Percentiles rank a stretch among this genome's conserved stretches.
Evolutionary conservation across 176 grass and related monocot species (phyloP).

Genomic region (Eleusine coracana): DNA sequence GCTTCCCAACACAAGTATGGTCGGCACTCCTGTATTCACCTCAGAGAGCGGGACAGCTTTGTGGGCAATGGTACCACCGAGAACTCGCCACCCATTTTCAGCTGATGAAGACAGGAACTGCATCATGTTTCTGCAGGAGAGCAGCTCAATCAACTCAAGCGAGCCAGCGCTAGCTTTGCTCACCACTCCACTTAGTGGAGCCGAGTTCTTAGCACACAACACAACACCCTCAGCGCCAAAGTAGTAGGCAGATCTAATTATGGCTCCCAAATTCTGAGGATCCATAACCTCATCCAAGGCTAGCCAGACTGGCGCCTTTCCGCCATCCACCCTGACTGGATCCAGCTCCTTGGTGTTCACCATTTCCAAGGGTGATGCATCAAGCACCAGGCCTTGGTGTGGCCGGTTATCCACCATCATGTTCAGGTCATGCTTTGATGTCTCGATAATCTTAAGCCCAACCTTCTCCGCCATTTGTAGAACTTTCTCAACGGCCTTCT

Average conservation of each 20-base stretch:
- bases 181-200: slow-evolving; percentile 92
- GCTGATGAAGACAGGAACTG: slow-evolving; percentile 88
- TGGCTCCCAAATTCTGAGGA: slow-evolving; percentile 98
- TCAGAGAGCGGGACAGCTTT: slow-evolving; percentile 81
- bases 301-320: slow-evolving; percentile 78
- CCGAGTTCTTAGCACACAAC: slow-evolving; percentile 93
- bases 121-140: slow-evolving; percentile 98
- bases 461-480: slow-evolving; percentile 61
- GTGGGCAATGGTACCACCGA: slow-evolving; percentile 79
- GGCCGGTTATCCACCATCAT: slow-evolving; percentile 88
- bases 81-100: slow-evolving; percentile 91
- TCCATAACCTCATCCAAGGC: slow-evolving; percentile 97
- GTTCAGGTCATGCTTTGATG: slow-evolving; percentile 95
- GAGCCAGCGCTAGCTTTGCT: slow-evolving; percentile 96
- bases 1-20: slow-evolving; percentile 96
- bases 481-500: slow-evolving; percentile 76
- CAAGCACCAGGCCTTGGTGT: slow-evolving; percentile 91
- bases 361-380: slow-evolving; percentile 93
- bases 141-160: slow-evolving; percentile 86
- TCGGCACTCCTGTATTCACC: slow-evolving; percentile 60
- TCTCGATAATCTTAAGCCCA: slow-evolving; percentile 71
- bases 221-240: slow-evolving; percentile 81
- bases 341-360: slow-evolving; percentile 79
- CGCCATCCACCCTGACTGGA: slow-evolving; percentile 48
- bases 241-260: slow-evolving; percentile 94